A percentile compares a stretch with the other conserved stretches of the same genome.
Conservation (phyloP, 176 grass and related monocot genomes). For the Cenchrus fungigraminus region DNA sequence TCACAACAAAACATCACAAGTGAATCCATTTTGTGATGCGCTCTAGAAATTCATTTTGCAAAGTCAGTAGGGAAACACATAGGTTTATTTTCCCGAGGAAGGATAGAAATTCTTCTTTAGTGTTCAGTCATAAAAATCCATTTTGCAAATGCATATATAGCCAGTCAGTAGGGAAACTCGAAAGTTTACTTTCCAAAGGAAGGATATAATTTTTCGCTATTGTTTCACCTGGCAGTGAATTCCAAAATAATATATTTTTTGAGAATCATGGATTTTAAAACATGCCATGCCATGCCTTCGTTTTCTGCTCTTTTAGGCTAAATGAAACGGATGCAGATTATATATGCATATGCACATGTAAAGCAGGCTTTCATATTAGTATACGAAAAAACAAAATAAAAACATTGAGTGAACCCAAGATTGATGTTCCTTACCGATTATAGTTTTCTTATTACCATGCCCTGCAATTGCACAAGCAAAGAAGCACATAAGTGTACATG, state of each 20-base stretch:
- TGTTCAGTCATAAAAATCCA: too few relatives aligned
- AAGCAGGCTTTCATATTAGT: not conserved
- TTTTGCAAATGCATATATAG: too few relatives aligned
- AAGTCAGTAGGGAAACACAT: too few relatives aligned
- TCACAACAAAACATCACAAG: not conserved
- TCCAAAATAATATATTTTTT: too few relatives aligned
- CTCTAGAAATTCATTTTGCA: not conserved
- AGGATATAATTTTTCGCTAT: too few relatives aligned
- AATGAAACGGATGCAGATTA: not conserved
- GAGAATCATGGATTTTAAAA: too few relatives aligned
- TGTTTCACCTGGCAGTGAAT: too few relatives aligned
- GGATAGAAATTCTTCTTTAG: too few relatives aligned
- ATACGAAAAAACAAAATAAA: not conserved
- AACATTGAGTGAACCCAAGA: not conserved
- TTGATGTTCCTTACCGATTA: constrained; percentile 13
- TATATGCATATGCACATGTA: not conserved
- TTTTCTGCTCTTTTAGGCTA: not conserved
- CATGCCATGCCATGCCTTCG: too few relatives aligned
- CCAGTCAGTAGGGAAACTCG: too few relatives aligned
- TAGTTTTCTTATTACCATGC: not conserved
- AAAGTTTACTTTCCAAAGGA: too few relatives aligned
- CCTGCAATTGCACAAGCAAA: constrained; percentile 6
- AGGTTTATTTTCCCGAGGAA: too few relatives aligned
- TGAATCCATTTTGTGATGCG: not conserved
- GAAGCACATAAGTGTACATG: not conserved